These are phyloP conservation scores for Exidia glandulosa DNA, from an alignment of 768 basidiomycete species.

Conservation along the genomic window DNA sequence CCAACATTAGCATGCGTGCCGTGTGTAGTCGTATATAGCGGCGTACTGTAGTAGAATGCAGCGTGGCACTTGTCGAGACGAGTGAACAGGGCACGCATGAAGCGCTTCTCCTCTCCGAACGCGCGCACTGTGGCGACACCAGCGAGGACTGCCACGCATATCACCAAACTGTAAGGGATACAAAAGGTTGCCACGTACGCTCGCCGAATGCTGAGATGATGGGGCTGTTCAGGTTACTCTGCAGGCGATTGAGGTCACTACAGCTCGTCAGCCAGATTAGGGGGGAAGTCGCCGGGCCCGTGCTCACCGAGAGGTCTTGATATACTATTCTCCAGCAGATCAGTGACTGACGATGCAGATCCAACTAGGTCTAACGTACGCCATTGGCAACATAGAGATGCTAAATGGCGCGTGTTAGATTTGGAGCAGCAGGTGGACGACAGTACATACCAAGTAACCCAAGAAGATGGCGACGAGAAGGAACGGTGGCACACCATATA, in stretches of 20 bases:
- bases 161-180: too few species aligned
- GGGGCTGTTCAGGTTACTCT: slow-evolving; percentile 20
- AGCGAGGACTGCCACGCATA: slow-evolving; percentile 17
- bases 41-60: background rate
- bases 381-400: background rate
- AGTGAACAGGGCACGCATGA: slow-evolving; percentile 1
- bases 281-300: background rate
- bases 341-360: background rate
- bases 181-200: background rate
- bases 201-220: slow-evolving; percentile 10
- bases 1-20: background rate
- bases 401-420: background rate
- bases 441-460: slow-evolving; percentile 1
- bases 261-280: slow-evolving; percentile 10
- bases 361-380: background rate
- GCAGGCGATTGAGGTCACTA: slow-evolving; percentile 22
- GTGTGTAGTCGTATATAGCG: too few species aligned
- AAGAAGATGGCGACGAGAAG: slow-evolving; percentile 4
- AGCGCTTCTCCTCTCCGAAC: slow-evolving; percentile 7
- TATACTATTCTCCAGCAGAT: background rate
- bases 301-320: background rate
- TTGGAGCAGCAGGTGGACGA: too few species aligned
- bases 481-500: slow-evolving; percentile 4
- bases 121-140: slow-evolving; percentile 8
- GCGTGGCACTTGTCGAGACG: slow-evolving; percentile 4